These are phyloP conservation scores for Hortaea sp. DNA, from an alignment of 2,329 filamentous ascomycete species.

Conservation along the genomic window DNA sequence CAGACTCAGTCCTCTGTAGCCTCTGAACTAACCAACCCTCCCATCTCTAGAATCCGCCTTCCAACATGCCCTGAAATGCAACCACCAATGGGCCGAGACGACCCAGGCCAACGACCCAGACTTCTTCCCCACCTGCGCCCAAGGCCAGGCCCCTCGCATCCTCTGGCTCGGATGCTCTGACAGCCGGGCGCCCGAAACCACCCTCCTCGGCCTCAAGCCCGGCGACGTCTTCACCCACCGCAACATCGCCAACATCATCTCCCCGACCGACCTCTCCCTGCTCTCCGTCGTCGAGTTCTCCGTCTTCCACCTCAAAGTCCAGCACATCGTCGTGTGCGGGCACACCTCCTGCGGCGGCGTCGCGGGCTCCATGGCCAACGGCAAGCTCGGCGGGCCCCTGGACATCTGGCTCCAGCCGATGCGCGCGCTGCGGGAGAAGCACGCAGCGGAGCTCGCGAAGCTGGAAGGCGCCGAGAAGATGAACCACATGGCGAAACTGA, in stretches of 20 bases:
- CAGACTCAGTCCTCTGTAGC: not conserved
- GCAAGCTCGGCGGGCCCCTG: conserved; percentile 43
- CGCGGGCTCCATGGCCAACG: conserved; percentile 44
- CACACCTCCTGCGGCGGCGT: conserved; percentile 53
- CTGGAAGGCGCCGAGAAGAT: conserved; percentile 41
- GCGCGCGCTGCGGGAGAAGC: conserved; percentile 43
- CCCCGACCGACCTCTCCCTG: conserved; percentile 63
- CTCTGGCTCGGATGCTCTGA: conserved; percentile 85
- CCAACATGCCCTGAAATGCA: conserved; percentile 50
- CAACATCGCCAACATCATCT: conserved; percentile 80
- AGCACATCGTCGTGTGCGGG: conserved; percentile 52
- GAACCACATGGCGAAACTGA: conserved; percentile 62
- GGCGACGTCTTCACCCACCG: conserved; percentile 84
- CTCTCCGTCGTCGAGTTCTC: conserved; percentile 71
- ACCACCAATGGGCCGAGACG: conserved; percentile 60
- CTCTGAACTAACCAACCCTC: not conserved
- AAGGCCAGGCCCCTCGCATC: conserved; percentile 56
- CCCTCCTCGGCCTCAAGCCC: conserved; percentile 64
- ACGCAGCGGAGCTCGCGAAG: conserved; percentile 40
- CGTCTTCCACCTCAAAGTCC: conserved; percentile 59
- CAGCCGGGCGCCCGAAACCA: conserved; percentile 75
- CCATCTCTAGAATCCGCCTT: conserved; percentile 15
- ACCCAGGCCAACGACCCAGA: conserved; percentile 56
- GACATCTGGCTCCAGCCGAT: conserved; percentile 54
- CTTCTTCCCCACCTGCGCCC: conserved; percentile 58